Conservation (phyloP, 192 early-diverging fungal species). For the Tieghemiomyces parasiticus region DNA sequence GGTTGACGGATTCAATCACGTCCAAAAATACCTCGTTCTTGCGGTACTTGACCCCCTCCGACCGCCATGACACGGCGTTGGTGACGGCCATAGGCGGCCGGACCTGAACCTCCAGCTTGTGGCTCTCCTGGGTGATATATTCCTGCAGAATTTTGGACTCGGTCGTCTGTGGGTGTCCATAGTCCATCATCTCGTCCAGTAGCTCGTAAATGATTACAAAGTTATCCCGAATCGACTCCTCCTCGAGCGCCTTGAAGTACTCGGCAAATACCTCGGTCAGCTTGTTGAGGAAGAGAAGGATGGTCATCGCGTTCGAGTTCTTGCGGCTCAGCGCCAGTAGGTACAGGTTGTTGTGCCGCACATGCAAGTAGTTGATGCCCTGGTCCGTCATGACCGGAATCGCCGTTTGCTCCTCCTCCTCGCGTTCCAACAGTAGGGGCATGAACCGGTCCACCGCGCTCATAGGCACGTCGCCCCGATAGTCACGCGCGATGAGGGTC, state of each 20-base stretch:
- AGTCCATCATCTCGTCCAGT: constrained; percentile 89
- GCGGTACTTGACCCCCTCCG: constrained; percentile 52
- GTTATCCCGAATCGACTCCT: constrained; percentile 81
- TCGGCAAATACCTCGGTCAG: constrained; percentile 84
- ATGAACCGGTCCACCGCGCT: constrained; percentile 93
- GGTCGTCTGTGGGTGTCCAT: constrained; percentile 77
- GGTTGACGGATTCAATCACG: constrained; percentile 58
- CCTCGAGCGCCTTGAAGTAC: constrained; percentile 81
- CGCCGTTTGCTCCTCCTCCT: constrained; percentile 83
- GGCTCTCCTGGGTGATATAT: constrained; percentile 96
- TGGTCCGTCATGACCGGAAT: constrained; percentile 88
- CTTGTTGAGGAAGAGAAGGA: constrained; percentile 91
- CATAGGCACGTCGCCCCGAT: constrained; percentile 96
- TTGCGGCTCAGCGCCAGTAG: constrained; percentile 90
- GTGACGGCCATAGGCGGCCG: constrained; percentile 78
- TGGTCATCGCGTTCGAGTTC: constrained; percentile 94
- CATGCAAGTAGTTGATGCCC: constrained; percentile 88
- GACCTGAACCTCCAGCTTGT: constrained; percentile 81
- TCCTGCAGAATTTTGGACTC: constrained; percentile 79
- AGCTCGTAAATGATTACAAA: constrained; percentile 87
- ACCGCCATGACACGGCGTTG: constrained; percentile 53
- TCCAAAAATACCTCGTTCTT: constrained; percentile 68
- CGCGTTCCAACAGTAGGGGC: constrained; percentile 83
- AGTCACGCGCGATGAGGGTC: constrained; percentile 94
- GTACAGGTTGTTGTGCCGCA: constrained; percentile 91